A percentile compares a stretch with the other conserved stretches of the same genome.
Evolutionary conservation across 805 yeast species (phyloP).

Genomic region (Priceomyces haplophilus): DNA sequence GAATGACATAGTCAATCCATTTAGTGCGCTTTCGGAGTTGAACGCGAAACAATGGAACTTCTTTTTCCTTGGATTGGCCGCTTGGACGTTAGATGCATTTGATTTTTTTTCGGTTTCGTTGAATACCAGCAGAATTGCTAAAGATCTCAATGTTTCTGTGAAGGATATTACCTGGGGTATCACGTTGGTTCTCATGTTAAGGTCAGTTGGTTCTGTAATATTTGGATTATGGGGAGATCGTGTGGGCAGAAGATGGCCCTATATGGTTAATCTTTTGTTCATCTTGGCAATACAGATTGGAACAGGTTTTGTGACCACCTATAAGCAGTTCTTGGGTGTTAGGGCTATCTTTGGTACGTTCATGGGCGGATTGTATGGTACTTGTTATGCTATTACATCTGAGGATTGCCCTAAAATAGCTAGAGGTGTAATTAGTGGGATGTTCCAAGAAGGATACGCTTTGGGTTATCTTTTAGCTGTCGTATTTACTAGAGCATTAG

Average conservation of each 20-base stretch:
- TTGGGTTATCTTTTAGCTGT: constrained; percentile 67
- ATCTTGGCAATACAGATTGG: constrained; percentile 58
- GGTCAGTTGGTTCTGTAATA: constrained; percentile 48
- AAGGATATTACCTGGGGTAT: constrained; percentile 63
- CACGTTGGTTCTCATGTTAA: constrained; percentile 19
- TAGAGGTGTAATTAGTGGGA: constrained; percentile 59
- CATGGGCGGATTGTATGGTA: constrained; percentile 57
- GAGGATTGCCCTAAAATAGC: constrained; percentile 54
- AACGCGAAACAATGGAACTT: constrained; percentile 55
- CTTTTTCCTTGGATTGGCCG: constrained; percentile 50
- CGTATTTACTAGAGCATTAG: constrained; percentile 61
- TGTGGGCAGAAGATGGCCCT: constrained; percentile 61
- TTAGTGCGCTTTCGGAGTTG: constrained; percentile 52
- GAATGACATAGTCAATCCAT: constrained; percentile 54
- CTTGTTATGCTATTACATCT: constrained; percentile 51
- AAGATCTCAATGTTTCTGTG: constrained; percentile 41
- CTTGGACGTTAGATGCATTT: constrained; percentile 67
- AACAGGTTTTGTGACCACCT: constrained; percentile 58
- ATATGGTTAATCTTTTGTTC: constrained; percentile 42
- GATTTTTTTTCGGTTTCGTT: constrained; percentile 60
- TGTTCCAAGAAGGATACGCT: constrained; percentile 80
- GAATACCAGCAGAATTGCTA: constrained; percentile 49
- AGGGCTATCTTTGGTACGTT: constrained; percentile 59
- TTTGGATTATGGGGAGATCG: constrained; percentile 61
- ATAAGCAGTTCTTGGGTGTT: constrained; percentile 56